A percentile compares a stretch with the other conserved stretches of the same genome.
These are phyloP conservation scores for Plenodomus biglobosus DNA, from an alignment of 2,329 filamentous ascomycete genomes.

Conservation along the genomic window DNA sequence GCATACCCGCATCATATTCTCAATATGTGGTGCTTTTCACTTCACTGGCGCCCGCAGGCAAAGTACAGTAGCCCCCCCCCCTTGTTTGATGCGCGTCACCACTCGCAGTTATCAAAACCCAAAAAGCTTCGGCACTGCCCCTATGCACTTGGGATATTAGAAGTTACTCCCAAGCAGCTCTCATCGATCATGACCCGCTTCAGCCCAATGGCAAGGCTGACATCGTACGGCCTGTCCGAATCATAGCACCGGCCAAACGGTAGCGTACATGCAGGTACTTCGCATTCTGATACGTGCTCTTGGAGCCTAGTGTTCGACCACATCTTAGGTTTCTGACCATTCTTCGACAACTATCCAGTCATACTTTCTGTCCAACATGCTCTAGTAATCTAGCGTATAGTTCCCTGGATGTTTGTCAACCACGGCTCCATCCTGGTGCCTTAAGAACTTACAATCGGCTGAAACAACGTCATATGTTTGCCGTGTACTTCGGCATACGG, in stretches of 20 bases:
- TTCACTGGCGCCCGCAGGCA: not conserved
- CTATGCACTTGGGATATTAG: not conserved
- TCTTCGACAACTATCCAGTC: slow-evolving; percentile 2
- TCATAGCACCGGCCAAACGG: slow-evolving; percentile 26
- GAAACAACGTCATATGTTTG: not conserved
- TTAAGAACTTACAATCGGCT: not conserved
- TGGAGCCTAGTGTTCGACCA: slow-evolving; percentile 28
- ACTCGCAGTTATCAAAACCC: too few species aligned
- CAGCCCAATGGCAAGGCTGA: slow-evolving; percentile 20
- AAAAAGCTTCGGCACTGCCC: not conserved
- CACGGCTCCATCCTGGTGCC: not conserved
- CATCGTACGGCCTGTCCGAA: slow-evolving; percentile 26
- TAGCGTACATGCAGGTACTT: slow-evolving; percentile 12
- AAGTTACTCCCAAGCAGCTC: not conserved
- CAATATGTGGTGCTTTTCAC: not conserved
- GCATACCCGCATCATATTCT: not conserved
- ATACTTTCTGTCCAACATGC: not conserved
- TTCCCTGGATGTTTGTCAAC: not conserved
- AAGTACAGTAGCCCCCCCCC: not conserved
- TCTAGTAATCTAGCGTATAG: not conserved
- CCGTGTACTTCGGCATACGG: not conserved
- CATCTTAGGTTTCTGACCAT: slow-evolving; percentile 10
- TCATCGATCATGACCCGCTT: slow-evolving; percentile 10
- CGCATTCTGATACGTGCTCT: not conserved
- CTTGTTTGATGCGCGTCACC: not conserved